phyloP scores from a whole-genome alignment of 164 flowering plant species.

The Chimonanthus salicifolius region DNA sequence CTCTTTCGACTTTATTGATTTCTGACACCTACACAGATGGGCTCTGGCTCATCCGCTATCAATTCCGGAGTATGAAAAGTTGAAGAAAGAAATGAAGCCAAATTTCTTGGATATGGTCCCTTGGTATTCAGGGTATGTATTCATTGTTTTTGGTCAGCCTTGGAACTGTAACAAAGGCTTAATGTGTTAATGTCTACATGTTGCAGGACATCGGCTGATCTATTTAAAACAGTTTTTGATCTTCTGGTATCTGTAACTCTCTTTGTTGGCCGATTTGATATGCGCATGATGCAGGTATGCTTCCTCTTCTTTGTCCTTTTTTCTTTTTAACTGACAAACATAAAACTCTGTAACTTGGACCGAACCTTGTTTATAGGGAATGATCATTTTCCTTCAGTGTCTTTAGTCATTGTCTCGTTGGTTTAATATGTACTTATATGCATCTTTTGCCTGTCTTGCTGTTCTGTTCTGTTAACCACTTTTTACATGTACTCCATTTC shows the following conservation, averaged over 20 bases:
- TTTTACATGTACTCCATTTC: background rate
- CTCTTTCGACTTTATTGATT: background rate
- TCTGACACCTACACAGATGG: constrained; percentile 54
- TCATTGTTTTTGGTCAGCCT: constrained; percentile 3
- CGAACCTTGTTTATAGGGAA: background rate
- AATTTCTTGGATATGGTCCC: constrained; percentile 98
- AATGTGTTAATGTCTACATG: constrained; percentile 14
- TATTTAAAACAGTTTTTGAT: constrained; percentile 96
- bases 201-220: constrained; percentile 97
- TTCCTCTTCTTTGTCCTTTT: background rate
- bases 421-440: background rate
- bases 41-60: constrained; percentile 90
- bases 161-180: background rate
- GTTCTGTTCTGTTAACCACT: background rate
- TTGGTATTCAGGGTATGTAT: constrained; percentile 95
- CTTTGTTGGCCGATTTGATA: constrained; percentile 98
- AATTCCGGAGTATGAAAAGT: constrained; percentile 60
- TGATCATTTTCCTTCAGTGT: background rate
- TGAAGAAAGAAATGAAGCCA: constrained; percentile 83
- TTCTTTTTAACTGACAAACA: background rate
- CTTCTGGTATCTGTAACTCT: constrained; percentile 96
- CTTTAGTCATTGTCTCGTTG: background rate
- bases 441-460: background rate
- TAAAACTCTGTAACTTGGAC: background rate
- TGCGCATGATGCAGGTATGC: constrained; percentile 99